Evolutionary conservation across 306 rosid species (phyloP).

Genomic region (Cucurbita ficifolia): DNA sequence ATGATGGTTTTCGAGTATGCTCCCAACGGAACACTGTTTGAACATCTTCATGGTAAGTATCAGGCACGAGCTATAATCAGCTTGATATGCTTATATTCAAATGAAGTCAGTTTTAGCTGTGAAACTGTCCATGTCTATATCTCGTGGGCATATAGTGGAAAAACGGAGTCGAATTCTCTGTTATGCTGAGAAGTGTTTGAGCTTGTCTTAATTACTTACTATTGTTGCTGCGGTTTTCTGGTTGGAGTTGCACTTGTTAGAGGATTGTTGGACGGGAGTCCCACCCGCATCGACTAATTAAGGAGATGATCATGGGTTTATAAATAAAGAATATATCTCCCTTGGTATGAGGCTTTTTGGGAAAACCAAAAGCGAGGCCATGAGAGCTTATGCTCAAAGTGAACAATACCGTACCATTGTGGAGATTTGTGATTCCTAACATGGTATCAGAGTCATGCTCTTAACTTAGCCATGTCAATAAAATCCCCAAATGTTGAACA

Average conservation of each 20-base stretch:
- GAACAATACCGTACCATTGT: no score
- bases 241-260: neutral
- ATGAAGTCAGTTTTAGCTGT: neutral
- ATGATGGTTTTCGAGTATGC: conserved; percentile 95
- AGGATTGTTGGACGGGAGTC: no score
- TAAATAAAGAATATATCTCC: no score
- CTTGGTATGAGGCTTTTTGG: no score
- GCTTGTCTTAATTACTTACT: neutral
- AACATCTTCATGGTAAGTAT: conserved; percentile 86
- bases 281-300: no score
- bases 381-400: no score
- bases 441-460: no score
- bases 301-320: no score
- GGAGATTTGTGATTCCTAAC: no score
- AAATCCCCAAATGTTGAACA: no score
- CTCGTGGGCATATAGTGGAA: neutral
- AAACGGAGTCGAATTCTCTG: neutral
- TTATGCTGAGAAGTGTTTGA: neutral
- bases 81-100: neutral
- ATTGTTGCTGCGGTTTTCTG: neutral
- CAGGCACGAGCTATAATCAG: neutral
- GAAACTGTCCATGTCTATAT: neutral
- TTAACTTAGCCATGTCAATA: no score
- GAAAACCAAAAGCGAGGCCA: no score
- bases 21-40: conserved; percentile 84